Evolutionary conservation across 2,329 filamentous ascomycete species (phyloP), one percentile per base, ranked within the genome.

Genomic region (Apiospora sp.): DNA sequence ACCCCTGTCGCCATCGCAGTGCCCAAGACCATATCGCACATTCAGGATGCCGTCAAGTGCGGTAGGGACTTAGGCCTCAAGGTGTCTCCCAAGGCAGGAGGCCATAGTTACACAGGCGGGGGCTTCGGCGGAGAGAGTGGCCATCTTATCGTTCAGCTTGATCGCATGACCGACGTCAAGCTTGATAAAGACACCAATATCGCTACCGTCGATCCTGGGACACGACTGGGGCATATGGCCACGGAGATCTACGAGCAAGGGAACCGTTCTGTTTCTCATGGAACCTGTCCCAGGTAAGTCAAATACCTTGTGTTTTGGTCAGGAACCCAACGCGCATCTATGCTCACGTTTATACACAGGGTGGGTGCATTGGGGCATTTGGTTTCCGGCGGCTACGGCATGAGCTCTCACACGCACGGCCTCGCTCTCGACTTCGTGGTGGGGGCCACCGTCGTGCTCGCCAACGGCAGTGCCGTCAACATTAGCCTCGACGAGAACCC

Each of bases 31-130:
- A 78, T 79, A 67, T 80, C 83, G 58, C 82, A 86, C 69, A 82
- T 87, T 41, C 81, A 83, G 69, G 80, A 80, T 72, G 83, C 85
- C 8, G 82, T 87, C 22, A 76, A 80, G 30, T 87, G 85, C 75
- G 85, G 84, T 46, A 75, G 76, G 22, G 74, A 82, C 72, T 76
- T 79, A n/a, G 78, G 78, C 10, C 78, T 85, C 70, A 85, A 85
- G 76, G 85, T 87, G 1, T 84, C 84, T 43, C 82, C 85, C 24
- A 84, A 84, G 74, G 80, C 81, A 58, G 86, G 86, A 54, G 86
- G 86, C n/a, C 86, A 87, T 75, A 86, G 84, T 4, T 87, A 87
- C 75, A 84, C 83, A 22, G 83, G 82, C n/a, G 83, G 82, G 73
- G 84, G 83, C 70, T 81, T 84, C 10, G 84, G 84, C 49, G 85